Base-by-base conservation (phyloP, 1,139 yeast species). In the Yamadazyma friedrichii region DNA sequence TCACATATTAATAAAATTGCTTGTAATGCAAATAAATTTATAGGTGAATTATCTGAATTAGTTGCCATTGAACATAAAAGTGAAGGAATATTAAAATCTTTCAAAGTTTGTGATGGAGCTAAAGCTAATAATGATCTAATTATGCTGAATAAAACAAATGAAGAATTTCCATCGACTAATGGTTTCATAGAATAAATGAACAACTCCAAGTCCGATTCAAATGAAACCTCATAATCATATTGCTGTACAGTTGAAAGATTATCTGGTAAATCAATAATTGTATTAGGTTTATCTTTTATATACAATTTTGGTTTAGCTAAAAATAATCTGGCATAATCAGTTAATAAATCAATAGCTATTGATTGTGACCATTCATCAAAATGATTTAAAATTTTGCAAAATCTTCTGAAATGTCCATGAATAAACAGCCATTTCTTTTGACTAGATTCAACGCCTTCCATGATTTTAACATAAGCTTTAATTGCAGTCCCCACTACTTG, bases 291-390 rank as follows among this genome's bases (percentile, higher is more conserved):
- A 15, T 59, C 56, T 1, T 61, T 56, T 9, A 56, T 51, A 41
- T 62, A 64, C 28, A 62, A 47, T 36, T 53, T 55, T 9, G 94
- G 86, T 42, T 70, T 65, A 3, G 81, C 74, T 31, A 88, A 55
- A 55, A 75, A 89, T 15, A 63, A 53, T 41, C 93, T 71, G 16
- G 80, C 68, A 56, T 94, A 94, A 40, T 80, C 78, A 0, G 82
- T 76, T 40, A 91, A 65, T 9, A 86, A 53, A 38, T 85, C 88
- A 20, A 89, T 66, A 9, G 80, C 60, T 15, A 68, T 59, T 0
- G 75, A 62, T 54, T 86, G 93, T n/a, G 88, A 68, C 86, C 93
- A 88, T 45, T 84, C 85, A 47, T 88, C 95, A 42, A 91, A 67
- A 1, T 76, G 70, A 0, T 58, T 49, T 11, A 91, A 48, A 12